Conservation (phyloP, 306 rosid species). For the Quillaja saponaria region DNA sequence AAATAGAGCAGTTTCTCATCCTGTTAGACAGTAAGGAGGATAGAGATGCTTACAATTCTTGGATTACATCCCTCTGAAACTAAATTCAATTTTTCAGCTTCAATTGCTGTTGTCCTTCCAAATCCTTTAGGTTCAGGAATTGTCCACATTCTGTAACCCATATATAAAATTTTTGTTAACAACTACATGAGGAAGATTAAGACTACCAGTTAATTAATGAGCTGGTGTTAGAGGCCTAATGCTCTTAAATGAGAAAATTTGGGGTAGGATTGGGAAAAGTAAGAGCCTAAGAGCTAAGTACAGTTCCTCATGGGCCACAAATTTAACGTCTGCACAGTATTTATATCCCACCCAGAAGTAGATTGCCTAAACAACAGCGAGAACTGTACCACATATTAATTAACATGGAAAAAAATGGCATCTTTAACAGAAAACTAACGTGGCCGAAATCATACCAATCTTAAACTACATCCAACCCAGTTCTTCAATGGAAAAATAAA, state of each 20-base stretch:
- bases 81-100: slow-evolving; percentile 57
- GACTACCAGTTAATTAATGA: slow-evolving; percentile 30
- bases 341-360: background rate
- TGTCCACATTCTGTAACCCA: slow-evolving; percentile 73
- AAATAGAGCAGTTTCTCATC: too few relatives aligned
- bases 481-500: background rate
- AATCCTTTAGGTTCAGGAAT: slow-evolving; percentile 68
- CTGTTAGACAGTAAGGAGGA: background rate
- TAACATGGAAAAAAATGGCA: slow-evolving; percentile 16
- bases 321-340: background rate
- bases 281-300: background rate
- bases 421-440: slow-evolving; percentile 15
- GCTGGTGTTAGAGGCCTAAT: slow-evolving; percentile 31
- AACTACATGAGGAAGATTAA: slow-evolving; percentile 28
- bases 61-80: slow-evolving; percentile 82
- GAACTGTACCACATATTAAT: slow-evolving; percentile 13
- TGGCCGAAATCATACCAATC: slow-evolving; percentile 19
- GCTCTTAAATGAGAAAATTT: slow-evolving; percentile 23
- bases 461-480: slow-evolving; percentile 41
- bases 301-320: slow-evolving; percentile 18
- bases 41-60: slow-evolving; percentile 57
- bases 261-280: background rate
- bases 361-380: slow-evolving; percentile 8
- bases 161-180: slow-evolving; percentile 16
- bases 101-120: slow-evolving; percentile 55